Percentiles rank a stretch among this genome's conserved stretches.
Evolutionary conservation across 345 rosid species (phyloP).

Genomic region (Brassica juncea): DNA sequence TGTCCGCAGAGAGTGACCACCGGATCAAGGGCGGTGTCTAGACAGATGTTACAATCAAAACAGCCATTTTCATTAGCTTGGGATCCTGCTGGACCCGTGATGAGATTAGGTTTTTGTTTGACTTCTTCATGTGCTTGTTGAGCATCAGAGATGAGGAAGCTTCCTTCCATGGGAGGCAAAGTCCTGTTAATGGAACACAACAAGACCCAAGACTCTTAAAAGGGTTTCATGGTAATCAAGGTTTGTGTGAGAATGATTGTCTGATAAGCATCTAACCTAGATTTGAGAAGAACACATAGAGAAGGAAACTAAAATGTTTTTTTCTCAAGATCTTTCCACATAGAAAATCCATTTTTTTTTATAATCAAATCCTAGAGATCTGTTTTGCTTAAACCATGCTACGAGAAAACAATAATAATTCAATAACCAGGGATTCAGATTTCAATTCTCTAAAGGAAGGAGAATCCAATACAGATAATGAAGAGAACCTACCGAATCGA

Average conservation of each 20-base stretch:
- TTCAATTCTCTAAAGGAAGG: not conserved
- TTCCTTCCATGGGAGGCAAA: constrained; percentile 43
- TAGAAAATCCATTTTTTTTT: no score
- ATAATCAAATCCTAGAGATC: no score
- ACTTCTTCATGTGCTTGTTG: constrained; percentile 41
- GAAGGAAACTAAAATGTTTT: no score
- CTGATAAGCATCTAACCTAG: no score
- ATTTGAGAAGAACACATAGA: no score
- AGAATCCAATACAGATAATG: not conserved
- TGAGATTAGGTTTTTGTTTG: constrained; percentile 46
- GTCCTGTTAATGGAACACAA: constrained; percentile 35
- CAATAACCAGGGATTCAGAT: not conserved
- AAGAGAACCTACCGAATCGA: constrained; percentile 19
- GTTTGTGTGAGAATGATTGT: no score
- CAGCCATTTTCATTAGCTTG: constrained; percentile 43
- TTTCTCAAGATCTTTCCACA: no score
- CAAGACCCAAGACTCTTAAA: not conserved
- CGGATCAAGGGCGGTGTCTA: constrained; percentile 69
- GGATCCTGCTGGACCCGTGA: constrained; percentile 9
- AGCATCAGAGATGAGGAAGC: constrained; percentile 43
- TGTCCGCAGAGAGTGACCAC: constrained; percentile 90
- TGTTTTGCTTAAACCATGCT: not conserved
- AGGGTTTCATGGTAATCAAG: no score
- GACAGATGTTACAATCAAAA: constrained; percentile 80
- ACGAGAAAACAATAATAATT: not conserved